These are phyloP conservation scores for Castanea sativa DNA, from an alignment of 306 rosid species.

Conservation along the genomic window DNA sequence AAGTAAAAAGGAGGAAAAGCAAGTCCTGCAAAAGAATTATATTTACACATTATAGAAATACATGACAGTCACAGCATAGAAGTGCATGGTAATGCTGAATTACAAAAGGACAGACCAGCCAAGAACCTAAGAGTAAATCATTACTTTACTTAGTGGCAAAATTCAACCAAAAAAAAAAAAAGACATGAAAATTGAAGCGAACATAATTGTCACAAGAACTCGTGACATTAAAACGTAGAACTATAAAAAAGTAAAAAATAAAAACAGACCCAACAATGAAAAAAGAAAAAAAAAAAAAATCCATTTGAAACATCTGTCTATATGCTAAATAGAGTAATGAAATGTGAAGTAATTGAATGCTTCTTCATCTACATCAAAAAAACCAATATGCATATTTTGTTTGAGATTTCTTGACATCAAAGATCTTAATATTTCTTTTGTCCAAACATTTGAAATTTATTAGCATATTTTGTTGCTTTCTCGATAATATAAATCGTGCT, in stretches of 20 bases:
- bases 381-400: background rate
- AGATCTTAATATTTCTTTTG: background rate
- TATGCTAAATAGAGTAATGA: background rate
- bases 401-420: background rate
- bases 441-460: background rate
- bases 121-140: background rate
- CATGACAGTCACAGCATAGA: background rate
- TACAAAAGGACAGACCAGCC: background rate
- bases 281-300: background rate
- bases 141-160: background rate
- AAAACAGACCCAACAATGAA: background rate
- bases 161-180: background rate
- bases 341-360: background rate
- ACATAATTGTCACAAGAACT: background rate
- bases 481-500: background rate
- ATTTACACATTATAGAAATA: conserved; percentile 19
- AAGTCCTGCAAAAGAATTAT: conserved; percentile 65
- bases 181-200: background rate
- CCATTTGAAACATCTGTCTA: background rate
- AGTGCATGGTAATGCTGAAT: background rate
- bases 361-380: background rate
- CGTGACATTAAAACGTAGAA: background rate
- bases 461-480: background rate
- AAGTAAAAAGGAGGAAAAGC: conserved; percentile 92
- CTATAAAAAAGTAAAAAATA: background rate